A percentile compares a stretch with the other conserved stretches of the same genome.
Evolutionary conservation across 2,329 filamentous ascomycete genomes (phyloP).

Genomic region (Hyphodiscus sp.): DNA sequence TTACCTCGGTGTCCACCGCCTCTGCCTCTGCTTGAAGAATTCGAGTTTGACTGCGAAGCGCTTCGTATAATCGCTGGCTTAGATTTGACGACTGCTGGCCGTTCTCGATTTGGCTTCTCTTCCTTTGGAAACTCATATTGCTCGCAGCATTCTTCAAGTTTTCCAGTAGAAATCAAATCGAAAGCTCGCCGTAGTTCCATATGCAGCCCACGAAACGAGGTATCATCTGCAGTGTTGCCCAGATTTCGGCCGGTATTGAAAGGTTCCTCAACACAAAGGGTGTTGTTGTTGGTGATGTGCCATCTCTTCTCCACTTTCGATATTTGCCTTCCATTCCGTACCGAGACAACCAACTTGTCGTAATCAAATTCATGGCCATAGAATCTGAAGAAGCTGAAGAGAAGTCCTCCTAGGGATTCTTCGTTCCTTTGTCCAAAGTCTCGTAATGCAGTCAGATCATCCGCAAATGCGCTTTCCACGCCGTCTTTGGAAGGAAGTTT

Average conservation of each 20-base stretch:
- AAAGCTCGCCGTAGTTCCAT: slow-evolving; percentile 85
- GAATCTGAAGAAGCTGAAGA: slow-evolving; percentile 93
- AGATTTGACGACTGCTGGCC: slow-evolving; percentile 43
- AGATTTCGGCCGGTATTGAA: slow-evolving; percentile 88
- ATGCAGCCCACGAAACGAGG: slow-evolving; percentile 86
- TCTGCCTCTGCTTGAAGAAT: slow-evolving; percentile 17
- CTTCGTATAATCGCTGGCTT: slow-evolving; percentile 46
- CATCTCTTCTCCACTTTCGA: slow-evolving; percentile 84
- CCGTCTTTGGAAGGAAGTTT: slow-evolving; percentile 57
- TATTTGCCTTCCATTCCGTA: slow-evolving; percentile 72
- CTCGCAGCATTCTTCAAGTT: slow-evolving; percentile 78
- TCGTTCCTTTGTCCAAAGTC: slow-evolving; percentile 75
- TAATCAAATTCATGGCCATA: slow-evolving; percentile 94
- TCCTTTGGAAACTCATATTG: slow-evolving; percentile 84
- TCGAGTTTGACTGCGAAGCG: slow-evolving; percentile 47
- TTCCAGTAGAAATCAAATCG: slow-evolving; percentile 69
- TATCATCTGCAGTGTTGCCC: slow-evolving; percentile 94
- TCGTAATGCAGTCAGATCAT: slow-evolving; percentile 68
- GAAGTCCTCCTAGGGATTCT: slow-evolving; percentile 73
- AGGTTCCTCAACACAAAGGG: slow-evolving; percentile 91
- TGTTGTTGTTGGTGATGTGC: slow-evolving; percentile 73
- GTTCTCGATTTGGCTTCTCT: slow-evolving; percentile 46
- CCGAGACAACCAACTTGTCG: slow-evolving; percentile 74
- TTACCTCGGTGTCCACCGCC: slow-evolving; percentile 22
- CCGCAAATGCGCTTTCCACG: slow-evolving; percentile 71